Conservation (phyloP, 2,329 filamentous ascomycete genomes). For the Alternaria postmessia region DNA sequence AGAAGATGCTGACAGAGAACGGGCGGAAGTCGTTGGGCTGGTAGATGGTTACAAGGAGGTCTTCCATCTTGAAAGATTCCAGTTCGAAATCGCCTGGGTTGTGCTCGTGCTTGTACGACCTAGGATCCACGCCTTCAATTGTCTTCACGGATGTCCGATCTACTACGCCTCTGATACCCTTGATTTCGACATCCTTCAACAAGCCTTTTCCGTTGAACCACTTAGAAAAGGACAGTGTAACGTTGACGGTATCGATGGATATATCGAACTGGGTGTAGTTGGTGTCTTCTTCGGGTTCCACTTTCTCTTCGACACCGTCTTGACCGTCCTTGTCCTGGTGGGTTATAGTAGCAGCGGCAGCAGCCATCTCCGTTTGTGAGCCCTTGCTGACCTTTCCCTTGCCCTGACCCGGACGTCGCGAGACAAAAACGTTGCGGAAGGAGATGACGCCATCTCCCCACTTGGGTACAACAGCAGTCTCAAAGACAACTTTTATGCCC, state of each 20-base stretch:
- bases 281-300: conserved; percentile 76
- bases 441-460: conserved; percentile 96
- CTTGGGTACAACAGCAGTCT: conserved; percentile 95
- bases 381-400: conserved; percentile 89
- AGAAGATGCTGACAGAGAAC: conserved; percentile 94
- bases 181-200: conserved; percentile 90
- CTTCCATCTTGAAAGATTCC: conserved; percentile 94
- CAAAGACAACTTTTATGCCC: conserved; percentile 92
- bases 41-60: conserved; percentile 88
- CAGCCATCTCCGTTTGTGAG: conserved; percentile 82
- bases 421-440: conserved; percentile 96
- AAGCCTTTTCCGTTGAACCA: conserved; percentile 98
- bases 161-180: conserved; percentile 89
- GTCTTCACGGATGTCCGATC: conserved; percentile 86
- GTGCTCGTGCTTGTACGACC: conserved; percentile 87
- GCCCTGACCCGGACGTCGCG: conserved; percentile 82
- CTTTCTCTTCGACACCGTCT: conserved; percentile 48
- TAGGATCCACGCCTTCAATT: conserved; percentile 76
- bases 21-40: conserved; percentile 92
- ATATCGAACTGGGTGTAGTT: conserved; percentile 99
- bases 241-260: conserved; percentile 93
- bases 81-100: conserved; percentile 95
- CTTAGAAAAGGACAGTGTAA: conserved; percentile 95
- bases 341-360: conserved; percentile 79
- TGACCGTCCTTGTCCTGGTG: conserved; percentile 50